Evolutionary conservation across 2,329 filamentous ascomycete genomes (phyloP), one percentile per base, ranked within the genome.

Genomic region (Rhexocercosporidium sp.): DNA sequence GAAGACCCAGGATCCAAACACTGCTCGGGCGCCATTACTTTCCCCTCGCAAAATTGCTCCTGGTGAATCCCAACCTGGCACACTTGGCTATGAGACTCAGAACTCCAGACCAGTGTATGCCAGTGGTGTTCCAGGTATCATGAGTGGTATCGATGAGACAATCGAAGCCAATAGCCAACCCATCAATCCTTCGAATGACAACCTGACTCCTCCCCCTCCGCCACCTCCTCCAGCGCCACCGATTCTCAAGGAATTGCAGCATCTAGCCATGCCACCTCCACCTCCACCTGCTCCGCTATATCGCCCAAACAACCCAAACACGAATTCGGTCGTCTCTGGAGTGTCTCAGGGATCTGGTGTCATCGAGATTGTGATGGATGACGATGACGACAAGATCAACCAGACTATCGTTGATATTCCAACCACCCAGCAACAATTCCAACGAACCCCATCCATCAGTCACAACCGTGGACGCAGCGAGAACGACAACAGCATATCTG

Each of bases 321-420:
- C 76, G 4, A 74, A 76, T 41, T 77, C 77, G 3, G 74, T 77
- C 14, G 73, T 79, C 54, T 75, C 79, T 51, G 77, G 80, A 39
- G 73, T 75, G 75, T 83, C 54, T 81, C 83, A 69, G 77, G 82
- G 81, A 8, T 84, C 85, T 0, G 87, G 85, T 4, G 84, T 87
- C 74, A 89, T 90, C 70, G 88, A 90, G 75, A 88, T 90, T 68
- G 86, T 90, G 59, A 88, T 88, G 84, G 87, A 90, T 70, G 85
- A 88, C 6, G 82, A 85, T 9, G 72, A 75, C 41, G 73, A 76
- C 22, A 70, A 74, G 29, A 51, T 56, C 8, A 49, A 64, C n/a
- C 65, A 67, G 29, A 64, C 56, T 16, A 46, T 62, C 34, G 25
- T 69, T 39, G 71, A 73, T 37, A 65, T 65, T 9, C 70, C 69